phyloP scores from a whole-genome alignment of 345 rosid species.

The Ceriops tagal region DNA sequence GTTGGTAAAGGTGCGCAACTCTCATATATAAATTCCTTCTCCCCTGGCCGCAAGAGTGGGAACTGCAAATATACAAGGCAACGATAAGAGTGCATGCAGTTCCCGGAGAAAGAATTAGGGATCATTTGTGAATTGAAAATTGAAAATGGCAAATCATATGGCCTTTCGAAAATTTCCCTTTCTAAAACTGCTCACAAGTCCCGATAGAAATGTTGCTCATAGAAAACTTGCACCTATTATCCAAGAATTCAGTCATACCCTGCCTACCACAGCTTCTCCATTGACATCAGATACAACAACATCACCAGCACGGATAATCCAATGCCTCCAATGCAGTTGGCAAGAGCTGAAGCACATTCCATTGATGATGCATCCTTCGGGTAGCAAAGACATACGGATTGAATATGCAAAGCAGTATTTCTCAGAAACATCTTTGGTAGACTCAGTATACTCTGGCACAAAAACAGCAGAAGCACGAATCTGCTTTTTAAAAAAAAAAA shows the following conservation, averaged over 20 bases:
- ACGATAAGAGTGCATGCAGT: slow-evolving; percentile 6
- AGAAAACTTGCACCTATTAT: not conserved
- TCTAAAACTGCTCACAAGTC: not conserved
- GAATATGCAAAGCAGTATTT: slow-evolving; percentile 60
- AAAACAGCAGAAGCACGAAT: slow-evolving; percentile 79
- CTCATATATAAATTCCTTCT: slow-evolving; percentile 67
- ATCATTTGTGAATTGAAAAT: no score
- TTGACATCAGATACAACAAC: slow-evolving; percentile 34
- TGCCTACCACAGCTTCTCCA: slow-evolving; percentile 71
- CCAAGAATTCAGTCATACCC: slow-evolving; percentile 37
- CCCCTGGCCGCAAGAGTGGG: slow-evolving; percentile 62
- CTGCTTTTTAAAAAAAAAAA: slow-evolving; percentile 29
- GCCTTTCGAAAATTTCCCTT: not conserved
- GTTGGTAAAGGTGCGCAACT: slow-evolving; percentile 43
- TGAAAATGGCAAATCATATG: not conserved
- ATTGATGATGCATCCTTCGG: slow-evolving; percentile 62
- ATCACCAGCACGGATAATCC: slow-evolving; percentile 57
- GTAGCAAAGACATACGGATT: slow-evolving; percentile 74
- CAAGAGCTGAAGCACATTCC: slow-evolving; percentile 59
- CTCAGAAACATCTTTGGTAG: slow-evolving; percentile 24
- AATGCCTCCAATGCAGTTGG: slow-evolving; percentile 63
- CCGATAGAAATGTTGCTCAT: not conserved
- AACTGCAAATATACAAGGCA: slow-evolving; percentile 39
- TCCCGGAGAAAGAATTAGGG: no score
- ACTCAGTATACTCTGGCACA: slow-evolving; percentile 57